Conservation (phyloP, 108 stramenopile species). For the Conticribra guillardii region DNA sequence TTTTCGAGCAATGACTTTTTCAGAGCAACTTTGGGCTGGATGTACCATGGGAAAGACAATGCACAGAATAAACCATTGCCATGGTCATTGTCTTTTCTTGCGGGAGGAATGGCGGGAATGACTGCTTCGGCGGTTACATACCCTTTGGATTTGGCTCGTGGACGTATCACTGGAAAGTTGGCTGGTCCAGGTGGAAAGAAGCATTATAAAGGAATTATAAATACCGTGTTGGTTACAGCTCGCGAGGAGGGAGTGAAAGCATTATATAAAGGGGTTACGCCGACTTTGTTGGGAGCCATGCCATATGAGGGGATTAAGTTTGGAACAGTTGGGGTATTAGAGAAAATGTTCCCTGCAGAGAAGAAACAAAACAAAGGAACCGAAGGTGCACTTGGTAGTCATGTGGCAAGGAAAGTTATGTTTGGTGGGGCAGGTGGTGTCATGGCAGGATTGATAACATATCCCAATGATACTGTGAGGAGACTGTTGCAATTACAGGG, state of each 20-base stretch:
- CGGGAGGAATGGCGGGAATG: slow-evolving; percentile 89
- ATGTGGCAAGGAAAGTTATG: slow-evolving; percentile 67
- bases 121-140: slow-evolving; percentile 82
- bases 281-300: slow-evolving; percentile 86
- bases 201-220: slow-evolving; percentile 77
- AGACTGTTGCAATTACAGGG: slow-evolving; percentile 89
- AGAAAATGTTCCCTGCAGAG: slow-evolving; percentile 63
- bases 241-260: slow-evolving; percentile 82
- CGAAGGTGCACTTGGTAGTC: slow-evolving; percentile 5
- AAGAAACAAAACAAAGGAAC: slow-evolving; percentile 15
- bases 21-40: slow-evolving; percentile 40
- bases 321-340: slow-evolving; percentile 87
- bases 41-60: slow-evolving; percentile 17
- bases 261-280: slow-evolving; percentile 81
- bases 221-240: slow-evolving; percentile 70
- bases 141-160: slow-evolving; percentile 87
- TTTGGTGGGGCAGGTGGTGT: slow-evolving; percentile 87
- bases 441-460: slow-evolving; percentile 80
- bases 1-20: slow-evolving; percentile 86
- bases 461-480: slow-evolving; percentile 92
- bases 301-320: slow-evolving; percentile 93
- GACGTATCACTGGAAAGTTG: slow-evolving; percentile 85
- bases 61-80: slow-evolving; percentile 40
- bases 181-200: slow-evolving; percentile 56
- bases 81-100: slow-evolving; percentile 60